Evolutionary conservation across 2,329 filamentous ascomycete genomes (phyloP).

Genomic region (Stemphylium lycopersici): DNA sequence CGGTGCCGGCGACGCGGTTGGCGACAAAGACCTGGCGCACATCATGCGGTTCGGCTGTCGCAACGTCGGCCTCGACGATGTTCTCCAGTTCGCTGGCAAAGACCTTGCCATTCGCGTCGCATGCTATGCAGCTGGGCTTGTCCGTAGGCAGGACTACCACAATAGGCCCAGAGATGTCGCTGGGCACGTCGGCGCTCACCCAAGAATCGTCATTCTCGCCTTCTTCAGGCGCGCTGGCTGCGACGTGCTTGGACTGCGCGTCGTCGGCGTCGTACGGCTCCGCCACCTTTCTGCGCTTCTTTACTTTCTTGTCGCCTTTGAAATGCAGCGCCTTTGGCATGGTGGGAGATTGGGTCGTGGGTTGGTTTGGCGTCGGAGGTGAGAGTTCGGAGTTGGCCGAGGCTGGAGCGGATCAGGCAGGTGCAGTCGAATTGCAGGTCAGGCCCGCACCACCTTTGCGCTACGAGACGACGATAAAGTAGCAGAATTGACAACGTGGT

Average conservation of each 20-base stretch:
- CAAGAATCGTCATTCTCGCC: slow-evolving; percentile 80
- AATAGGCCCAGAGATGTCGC: slow-evolving; percentile 81
- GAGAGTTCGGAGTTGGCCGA: slow-evolving; percentile 30
- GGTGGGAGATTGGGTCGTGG: slow-evolving; percentile 16
- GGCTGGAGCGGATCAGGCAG: slow-evolving; percentile 37
- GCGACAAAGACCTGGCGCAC: slow-evolving; percentile 96
- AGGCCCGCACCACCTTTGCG: slow-evolving; percentile 14
- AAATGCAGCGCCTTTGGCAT: slow-evolving; percentile 93
- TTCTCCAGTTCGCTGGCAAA: slow-evolving; percentile 86
- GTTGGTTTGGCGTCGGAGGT: slow-evolving; percentile 18
- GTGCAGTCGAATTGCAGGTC: slow-evolving; percentile 24
- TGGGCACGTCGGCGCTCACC: slow-evolving; percentile 79
- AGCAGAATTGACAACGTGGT: slow-evolving; percentile 7
- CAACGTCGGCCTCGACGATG: slow-evolving; percentile 79
- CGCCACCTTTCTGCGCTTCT: slow-evolving; percentile 81
- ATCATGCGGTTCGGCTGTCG: slow-evolving; percentile 93
- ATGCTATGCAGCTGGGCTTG: slow-evolving; percentile 76
- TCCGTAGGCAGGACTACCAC: slow-evolving; percentile 81
- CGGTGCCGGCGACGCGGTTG: slow-evolving; percentile 80
- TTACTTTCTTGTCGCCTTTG: slow-evolving; percentile 95
- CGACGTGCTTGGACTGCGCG: slow-evolving; percentile 42
- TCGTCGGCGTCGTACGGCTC: slow-evolving; percentile 55
- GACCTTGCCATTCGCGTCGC: slow-evolving; percentile 84
- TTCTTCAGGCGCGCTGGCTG: slow-evolving; percentile 45
- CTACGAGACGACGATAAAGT: slow-evolving; percentile 24